Percentiles rank a stretch among this genome's conserved stretches.
phyloP scores from a whole-genome alignment of 768 basidiomycete genomes.

The Mrakia gelida region DNA sequence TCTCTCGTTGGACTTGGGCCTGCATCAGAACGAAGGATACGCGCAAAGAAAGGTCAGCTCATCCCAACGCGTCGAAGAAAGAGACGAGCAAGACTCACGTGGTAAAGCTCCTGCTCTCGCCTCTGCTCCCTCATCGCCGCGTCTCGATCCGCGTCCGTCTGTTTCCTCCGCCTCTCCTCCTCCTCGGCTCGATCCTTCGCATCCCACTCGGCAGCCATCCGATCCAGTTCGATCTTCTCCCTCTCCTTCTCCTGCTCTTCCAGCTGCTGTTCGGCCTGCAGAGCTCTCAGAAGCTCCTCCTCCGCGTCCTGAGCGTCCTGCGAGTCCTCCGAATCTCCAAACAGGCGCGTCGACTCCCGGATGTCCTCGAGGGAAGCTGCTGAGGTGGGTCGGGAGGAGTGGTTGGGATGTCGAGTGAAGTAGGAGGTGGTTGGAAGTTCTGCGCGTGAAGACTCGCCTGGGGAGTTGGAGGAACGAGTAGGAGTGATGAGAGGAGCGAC shows the following conservation, averaged over 20 bases:
- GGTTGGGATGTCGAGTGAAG: not conserved
- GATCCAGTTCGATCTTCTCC: not conserved
- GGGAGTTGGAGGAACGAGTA: not conserved
- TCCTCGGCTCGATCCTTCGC: conserved; percentile 42
- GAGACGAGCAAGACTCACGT: conserved; percentile 31
- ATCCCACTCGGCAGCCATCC: conserved; percentile 35
- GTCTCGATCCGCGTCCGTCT: conserved; percentile 40
- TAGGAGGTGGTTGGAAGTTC: conserved; percentile 4
- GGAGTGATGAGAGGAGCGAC: not conserved
- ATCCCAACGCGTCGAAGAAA: not conserved
- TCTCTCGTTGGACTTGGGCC: conserved; percentile 31
- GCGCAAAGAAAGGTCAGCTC: not conserved
- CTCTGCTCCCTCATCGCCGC: conserved; percentile 43
- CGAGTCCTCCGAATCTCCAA: conserved; percentile 9
- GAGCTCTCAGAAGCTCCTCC: conserved; percentile 33
- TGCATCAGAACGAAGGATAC: not conserved
- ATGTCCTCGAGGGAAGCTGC: conserved; percentile 19
- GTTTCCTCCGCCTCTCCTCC: conserved; percentile 38
- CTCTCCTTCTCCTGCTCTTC: conserved; percentile 35
- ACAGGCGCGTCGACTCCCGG: conserved; percentile 27
- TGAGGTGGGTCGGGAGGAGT: not conserved
- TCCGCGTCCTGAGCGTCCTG: conserved; percentile 6
- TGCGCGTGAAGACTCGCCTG: not conserved
- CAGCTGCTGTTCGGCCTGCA: conserved; percentile 36
- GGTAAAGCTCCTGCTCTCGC: conserved; percentile 43